Conservation (phyloP, 257 asterid species). For the Solanum appendiculatum region DNA sequence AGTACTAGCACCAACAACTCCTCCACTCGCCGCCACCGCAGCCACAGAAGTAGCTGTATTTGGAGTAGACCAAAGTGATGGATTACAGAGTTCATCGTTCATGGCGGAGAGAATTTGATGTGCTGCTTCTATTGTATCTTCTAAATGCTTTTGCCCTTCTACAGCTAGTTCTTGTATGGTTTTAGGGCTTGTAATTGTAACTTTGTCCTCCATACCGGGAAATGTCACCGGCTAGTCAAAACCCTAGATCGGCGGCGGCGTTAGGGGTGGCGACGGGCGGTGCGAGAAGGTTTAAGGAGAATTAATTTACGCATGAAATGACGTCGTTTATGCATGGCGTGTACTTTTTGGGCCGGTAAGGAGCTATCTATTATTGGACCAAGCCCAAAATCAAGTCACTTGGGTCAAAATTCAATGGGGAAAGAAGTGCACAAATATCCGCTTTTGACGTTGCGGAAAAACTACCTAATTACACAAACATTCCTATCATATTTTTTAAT, state of each 20-base stretch:
- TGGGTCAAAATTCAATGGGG: neutral
- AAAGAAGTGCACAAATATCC: rapidly evolving
- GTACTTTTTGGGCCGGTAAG: neutral
- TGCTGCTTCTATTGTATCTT: slow-evolving; percentile 64
- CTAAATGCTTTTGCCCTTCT: slow-evolving; percentile 65
- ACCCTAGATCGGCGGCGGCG: neutral
- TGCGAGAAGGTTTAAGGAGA: neutral
- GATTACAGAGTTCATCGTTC: slow-evolving; percentile 91
- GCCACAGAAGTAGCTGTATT: neutral
- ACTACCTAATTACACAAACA: neutral
- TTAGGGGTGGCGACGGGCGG: neutral
- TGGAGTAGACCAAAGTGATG: slow-evolving; percentile 51
- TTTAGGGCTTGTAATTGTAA: slow-evolving; percentile 1
- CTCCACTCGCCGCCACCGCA: neutral
- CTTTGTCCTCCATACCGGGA: slow-evolving; percentile 31
- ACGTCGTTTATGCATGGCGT: neutral
- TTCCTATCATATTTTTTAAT: too few species aligned
- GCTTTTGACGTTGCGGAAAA: neutral
- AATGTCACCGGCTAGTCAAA: neutral
- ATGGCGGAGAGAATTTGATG: slow-evolving; percentile 67
- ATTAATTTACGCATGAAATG: neutral
- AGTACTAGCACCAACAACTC: neutral
- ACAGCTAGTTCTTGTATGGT: slow-evolving; percentile 47
- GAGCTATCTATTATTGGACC: neutral
- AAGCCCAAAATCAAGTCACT: neutral